Base-by-base conservation (phyloP, 2,329 filamentous ascomycete species). In the Cytospora paraplurivora region DNA sequence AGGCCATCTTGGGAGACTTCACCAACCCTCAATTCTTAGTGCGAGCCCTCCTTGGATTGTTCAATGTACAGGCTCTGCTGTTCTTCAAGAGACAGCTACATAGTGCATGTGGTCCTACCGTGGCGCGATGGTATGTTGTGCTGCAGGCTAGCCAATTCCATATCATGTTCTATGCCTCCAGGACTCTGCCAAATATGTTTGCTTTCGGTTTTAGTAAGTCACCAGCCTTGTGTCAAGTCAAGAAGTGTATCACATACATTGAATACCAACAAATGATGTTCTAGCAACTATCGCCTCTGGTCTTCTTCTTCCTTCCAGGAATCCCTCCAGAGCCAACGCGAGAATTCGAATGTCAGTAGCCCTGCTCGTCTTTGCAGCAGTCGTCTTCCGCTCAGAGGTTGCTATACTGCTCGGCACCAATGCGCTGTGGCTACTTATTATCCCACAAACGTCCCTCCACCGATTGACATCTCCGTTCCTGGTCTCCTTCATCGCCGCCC, bases 121-220 rank as follows among this genome's bases (percentile, higher is more conserved):
- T 88, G 4, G 89, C 86, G 5, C 81, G 87, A 62, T 98, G 94
- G 93, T 99, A 90, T 78, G 77, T 89, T 4, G 66, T 91, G 47
- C 81, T 98, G 60, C 89, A 93, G 72, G 85, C 86, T 1, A 89
- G 87, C 75, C 94, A 98, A 76, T 99, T 99, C 72, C 95, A 99
- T 77, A 79, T 96, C 66, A 83, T 95, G 66, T 99, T 92, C 76
- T 99, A 99, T 79, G 89, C 93, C 15, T 95, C 93, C 17, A 84
- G 95, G 66, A 95, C 93, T 2, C 78, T 99, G 68, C 95, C 95
- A 1, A 99, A 99, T 74, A 97, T 96, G 90, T 96, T 97, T 77
- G 93, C 95, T 21, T 95, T 98, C 78, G 86, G 87, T 11, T 78
- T 97, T 64, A 92, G 89, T 94, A 80, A 76, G 88, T 82, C 41